Evolutionary conservation across 208 protist species (phyloP).

Genomic region (Acanthamoeba lenticulata): DNA sequence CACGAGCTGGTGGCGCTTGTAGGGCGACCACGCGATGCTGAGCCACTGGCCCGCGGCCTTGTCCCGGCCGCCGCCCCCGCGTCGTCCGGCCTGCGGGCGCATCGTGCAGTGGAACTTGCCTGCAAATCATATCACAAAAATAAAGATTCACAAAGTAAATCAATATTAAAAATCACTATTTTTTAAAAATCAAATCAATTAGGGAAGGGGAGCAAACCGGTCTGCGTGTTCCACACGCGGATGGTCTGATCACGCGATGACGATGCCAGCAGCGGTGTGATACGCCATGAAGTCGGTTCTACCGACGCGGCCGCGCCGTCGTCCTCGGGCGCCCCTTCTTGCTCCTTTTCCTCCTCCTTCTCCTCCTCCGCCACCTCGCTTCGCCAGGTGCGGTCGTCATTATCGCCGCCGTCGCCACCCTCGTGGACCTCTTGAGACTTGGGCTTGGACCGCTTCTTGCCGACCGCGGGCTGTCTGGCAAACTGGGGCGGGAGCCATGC

Average conservation of each 20-base stretch:
- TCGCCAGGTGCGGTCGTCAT: neutral
- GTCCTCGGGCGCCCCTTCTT: neutral
- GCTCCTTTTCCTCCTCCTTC: neutral
- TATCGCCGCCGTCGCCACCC: too few relatives aligned
- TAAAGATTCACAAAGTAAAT: too few relatives aligned
- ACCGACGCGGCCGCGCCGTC: neutral
- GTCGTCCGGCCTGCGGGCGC: neutral
- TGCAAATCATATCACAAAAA: too few relatives aligned
- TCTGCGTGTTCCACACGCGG: constrained; percentile 51
- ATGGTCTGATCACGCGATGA: constrained; percentile 47
- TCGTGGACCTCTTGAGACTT: too few relatives aligned
- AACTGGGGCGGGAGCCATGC: constrained; percentile 38
- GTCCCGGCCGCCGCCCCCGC: neutral
- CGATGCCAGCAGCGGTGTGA: constrained; percentile 36
- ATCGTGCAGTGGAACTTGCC: constrained; percentile 55
- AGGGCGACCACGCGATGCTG: neutral
- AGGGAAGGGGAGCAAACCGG: constrained; percentile 1
- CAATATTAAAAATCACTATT: too few relatives aligned
- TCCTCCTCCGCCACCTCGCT: neutral
- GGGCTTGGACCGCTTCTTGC: too few relatives aligned
- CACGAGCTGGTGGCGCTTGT: constrained; percentile 25
- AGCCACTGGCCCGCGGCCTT: neutral
- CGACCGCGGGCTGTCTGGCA: neutral
- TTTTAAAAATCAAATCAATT: neutral
- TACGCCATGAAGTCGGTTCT: neutral